phyloP scores from a whole-genome alignment of 2,329 filamentous ascomycete genomes.

The Trichoderma hamatum region DNA sequence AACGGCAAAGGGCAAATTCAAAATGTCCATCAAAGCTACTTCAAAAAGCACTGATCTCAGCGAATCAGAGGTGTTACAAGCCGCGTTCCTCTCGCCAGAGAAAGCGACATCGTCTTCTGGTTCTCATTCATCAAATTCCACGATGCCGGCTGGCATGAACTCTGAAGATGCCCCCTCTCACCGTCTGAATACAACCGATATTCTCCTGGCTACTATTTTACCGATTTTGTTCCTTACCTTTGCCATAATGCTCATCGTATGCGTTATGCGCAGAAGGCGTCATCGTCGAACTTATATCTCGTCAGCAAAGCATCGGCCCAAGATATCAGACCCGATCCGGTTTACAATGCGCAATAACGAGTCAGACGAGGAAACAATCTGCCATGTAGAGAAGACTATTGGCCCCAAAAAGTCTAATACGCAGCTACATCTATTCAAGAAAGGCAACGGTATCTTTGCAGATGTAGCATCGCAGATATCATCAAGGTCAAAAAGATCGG shows the following conservation, averaged over 20 bases:
- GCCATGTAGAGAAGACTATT: slow-evolving; percentile 31
- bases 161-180: slow-evolving; percentile 28
- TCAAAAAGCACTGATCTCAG: slow-evolving; percentile 40
- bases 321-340: slow-evolving; percentile 40
- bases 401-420: slow-evolving; percentile 27
- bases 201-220: slow-evolving; percentile 50
- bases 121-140: slow-evolving; percentile 33
- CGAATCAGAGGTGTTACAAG: slow-evolving; percentile 44
- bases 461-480: slow-evolving; percentile 35
- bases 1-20: slow-evolving; percentile 38
- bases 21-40: slow-evolving; percentile 38
- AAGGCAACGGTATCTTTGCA: slow-evolving; percentile 32
- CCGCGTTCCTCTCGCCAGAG: slow-evolving; percentile 40
- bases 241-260: slow-evolving; percentile 40
- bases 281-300: slow-evolving; percentile 35
- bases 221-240: slow-evolving; percentile 45
- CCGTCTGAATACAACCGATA: slow-evolving; percentile 39
- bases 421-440: slow-evolving; percentile 29
- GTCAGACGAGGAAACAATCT: slow-evolving; percentile 33
- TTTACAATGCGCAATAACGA: slow-evolving; percentile 37
- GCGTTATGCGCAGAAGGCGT: slow-evolving; percentile 40
- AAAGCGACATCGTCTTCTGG: slow-evolving; percentile 33
- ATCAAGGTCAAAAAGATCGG: slow-evolving; percentile 34
- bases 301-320: slow-evolving; percentile 38
- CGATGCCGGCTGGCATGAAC: slow-evolving; percentile 29